Evolutionary conservation across 805 yeast genomes (phyloP).

Genomic region (Lipomyces mesembrius): DNA sequence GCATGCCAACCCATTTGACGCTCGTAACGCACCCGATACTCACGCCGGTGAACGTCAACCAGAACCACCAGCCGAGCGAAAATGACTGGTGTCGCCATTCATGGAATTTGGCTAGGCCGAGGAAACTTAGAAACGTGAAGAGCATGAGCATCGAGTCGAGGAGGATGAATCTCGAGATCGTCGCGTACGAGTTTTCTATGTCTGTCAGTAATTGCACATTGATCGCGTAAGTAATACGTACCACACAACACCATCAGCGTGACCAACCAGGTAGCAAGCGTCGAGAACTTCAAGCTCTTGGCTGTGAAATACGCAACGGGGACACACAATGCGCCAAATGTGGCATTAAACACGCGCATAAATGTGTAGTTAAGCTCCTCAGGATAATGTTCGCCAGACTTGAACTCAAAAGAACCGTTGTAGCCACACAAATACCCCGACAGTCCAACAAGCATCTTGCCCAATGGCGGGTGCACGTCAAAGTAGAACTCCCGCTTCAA

Average conservation of each 20-base stretch:
- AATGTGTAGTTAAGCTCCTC: slow-evolving; percentile 74
- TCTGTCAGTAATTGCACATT: slow-evolving; percentile 43
- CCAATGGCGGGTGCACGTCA: slow-evolving; percentile 97
- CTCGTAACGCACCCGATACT: slow-evolving; percentile 81
- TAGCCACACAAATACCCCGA: slow-evolving; percentile 86
- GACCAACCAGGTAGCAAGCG: slow-evolving; percentile 75
- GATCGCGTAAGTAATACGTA: not conserved
- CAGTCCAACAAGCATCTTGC: slow-evolving; percentile 88
- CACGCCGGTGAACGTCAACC: slow-evolving; percentile 84
- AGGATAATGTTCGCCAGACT: slow-evolving; percentile 78
- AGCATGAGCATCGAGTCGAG: slow-evolving; percentile 89
- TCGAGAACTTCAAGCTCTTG: slow-evolving; percentile 71
- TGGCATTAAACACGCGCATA: slow-evolving; percentile 88
- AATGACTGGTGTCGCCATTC: slow-evolving; percentile 64
- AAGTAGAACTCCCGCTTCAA: slow-evolving; percentile 87
- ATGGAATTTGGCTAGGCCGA: slow-evolving; percentile 73
- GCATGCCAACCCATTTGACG: slow-evolving; percentile 95
- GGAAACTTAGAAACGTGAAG: slow-evolving; percentile 84
- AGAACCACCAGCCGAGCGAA: slow-evolving; percentile 87
- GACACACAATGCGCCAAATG: slow-evolving; percentile 79
- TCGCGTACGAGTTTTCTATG: slow-evolving; percentile 80
- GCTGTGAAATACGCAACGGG: slow-evolving; percentile 87
- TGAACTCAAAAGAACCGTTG: slow-evolving; percentile 88
- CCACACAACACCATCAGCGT: slow-evolving; percentile 64
- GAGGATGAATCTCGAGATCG: slow-evolving; percentile 85